Evolutionary conservation across 192 early-diverging fungal species (phyloP).

Genomic region (Linnemannia elongata): DNA sequence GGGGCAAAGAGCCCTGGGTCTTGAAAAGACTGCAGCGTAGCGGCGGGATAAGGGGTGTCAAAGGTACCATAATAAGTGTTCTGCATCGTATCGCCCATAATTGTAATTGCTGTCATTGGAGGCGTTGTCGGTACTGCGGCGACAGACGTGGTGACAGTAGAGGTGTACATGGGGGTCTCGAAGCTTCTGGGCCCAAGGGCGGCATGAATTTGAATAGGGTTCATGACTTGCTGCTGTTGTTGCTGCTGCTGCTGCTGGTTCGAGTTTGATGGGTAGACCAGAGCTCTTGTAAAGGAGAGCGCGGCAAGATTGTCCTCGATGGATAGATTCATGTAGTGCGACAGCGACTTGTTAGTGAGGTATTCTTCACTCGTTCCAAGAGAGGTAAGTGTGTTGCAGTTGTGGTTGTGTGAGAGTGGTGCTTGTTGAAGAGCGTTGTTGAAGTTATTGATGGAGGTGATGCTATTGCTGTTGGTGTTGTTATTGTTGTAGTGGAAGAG

Average conservation of each 20-base stretch:
- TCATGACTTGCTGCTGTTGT: not conserved
- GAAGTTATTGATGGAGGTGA: not conserved
- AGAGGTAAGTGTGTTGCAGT: not conserved
- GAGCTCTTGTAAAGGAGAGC: not conserved
- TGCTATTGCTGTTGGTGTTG: not conserved
- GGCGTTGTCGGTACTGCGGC: not conserved
- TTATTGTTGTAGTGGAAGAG: not conserved
- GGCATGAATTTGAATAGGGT: not conserved
- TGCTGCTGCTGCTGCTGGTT: not conserved
- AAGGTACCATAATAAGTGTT: not conserved
- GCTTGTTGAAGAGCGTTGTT: not conserved
- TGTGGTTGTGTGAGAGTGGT: not conserved
- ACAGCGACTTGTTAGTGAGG: not conserved
- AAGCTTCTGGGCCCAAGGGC: not conserved
- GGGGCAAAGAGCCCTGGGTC: not conserved
- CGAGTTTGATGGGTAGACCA: not conserved
- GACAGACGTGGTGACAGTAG: not conserved
- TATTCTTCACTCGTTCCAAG: not conserved
- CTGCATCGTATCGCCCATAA: too few species aligned
- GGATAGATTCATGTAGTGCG: not conserved
- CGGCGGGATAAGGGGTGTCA: not conserved
- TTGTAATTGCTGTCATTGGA: not conserved
- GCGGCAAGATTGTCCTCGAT: not conserved
- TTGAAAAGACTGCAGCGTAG: not conserved
- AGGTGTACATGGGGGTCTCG: not conserved